Conservation (phyloP, 495 filamentous ascomycete species). For the Letharia columbiana region DNA sequence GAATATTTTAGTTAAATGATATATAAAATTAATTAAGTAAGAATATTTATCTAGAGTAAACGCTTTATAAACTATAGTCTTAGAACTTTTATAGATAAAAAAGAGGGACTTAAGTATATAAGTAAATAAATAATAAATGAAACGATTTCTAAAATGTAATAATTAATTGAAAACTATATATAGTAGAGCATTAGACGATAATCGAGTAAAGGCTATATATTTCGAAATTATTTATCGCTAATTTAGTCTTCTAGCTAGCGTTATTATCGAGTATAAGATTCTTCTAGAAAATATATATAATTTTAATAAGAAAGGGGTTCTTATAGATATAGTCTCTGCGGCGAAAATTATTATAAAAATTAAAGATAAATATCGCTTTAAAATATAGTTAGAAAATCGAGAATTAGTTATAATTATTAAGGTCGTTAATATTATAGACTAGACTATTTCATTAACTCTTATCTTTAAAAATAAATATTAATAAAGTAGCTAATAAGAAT, state of each 20-base stretch:
- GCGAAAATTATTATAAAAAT: not conserved
- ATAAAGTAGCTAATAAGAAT: not conserved
- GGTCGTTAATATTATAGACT: rapidly evolving
- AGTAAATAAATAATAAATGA: not conserved
- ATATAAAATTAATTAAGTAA: no score
- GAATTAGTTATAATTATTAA: no score
- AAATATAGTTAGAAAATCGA: no score
- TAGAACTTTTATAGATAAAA: not conserved
- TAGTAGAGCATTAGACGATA: not conserved
- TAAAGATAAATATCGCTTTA: no score
- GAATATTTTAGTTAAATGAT: no score
- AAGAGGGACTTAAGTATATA: no score
- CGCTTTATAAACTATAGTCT: no score
- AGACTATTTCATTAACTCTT: no score
- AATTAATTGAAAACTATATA: not conserved
- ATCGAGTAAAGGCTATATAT: not conserved
- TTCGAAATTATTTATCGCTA: not conserved
- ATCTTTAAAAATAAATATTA: no score
- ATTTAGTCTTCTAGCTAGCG: no score
- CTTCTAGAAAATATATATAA: not conserved
- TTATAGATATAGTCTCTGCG: not conserved
- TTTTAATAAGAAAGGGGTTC: not conserved
- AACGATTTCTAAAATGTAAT: not conserved
- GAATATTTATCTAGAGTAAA: no score
- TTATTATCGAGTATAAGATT: not conserved